phyloP scores from a whole-genome alignment of 108 stramenopile species.

The Fistulifera pelliculosa region DNA sequence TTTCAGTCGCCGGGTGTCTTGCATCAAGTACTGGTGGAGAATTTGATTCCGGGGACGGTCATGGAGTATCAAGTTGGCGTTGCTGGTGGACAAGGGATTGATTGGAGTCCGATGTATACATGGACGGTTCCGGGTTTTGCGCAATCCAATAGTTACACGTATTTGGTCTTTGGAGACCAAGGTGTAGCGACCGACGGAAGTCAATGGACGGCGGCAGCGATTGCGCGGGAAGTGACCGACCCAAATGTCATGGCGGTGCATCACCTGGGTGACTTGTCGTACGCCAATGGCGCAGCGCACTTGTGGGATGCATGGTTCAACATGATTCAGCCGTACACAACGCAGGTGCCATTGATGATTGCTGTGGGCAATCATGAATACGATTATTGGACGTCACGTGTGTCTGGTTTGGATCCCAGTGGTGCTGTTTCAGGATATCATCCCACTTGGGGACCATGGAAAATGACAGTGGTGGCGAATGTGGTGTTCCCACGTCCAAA shows the following conservation, averaged over 20 bases:
- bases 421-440: conserved; percentile 35
- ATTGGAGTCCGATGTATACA: conserved; percentile 11
- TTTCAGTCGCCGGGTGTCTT: conserved; percentile 50
- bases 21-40: conserved; percentile 34
- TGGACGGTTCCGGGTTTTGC: not conserved
- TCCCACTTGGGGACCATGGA: conserved; percentile 56
- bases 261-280: conserved; percentile 58
- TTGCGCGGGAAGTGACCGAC: conserved; percentile 14
- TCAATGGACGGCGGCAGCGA: conserved; percentile 19
- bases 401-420: conserved; percentile 48
- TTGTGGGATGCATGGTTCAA: conserved; percentile 70
- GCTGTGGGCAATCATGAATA: conserved; percentile 86
- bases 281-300: conserved; percentile 52
- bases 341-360: conserved; percentile 63
- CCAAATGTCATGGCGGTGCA: conserved; percentile 37
- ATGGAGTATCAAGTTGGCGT: conserved; percentile 58
- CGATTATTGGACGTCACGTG: conserved; percentile 49
- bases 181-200: conserved; percentile 27
- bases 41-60: conserved; percentile 32
- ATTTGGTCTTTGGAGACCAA: conserved; percentile 61
- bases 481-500: conserved; percentile 57
- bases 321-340: conserved; percentile 64
- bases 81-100: conserved; percentile 13
- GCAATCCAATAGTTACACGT: conserved; percentile 24
- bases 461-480: conserved; percentile 63